phyloP scores from a whole-genome alignment of 2,329 filamentous ascomycete genomes.

The Escovopsis sp. region DNA sequence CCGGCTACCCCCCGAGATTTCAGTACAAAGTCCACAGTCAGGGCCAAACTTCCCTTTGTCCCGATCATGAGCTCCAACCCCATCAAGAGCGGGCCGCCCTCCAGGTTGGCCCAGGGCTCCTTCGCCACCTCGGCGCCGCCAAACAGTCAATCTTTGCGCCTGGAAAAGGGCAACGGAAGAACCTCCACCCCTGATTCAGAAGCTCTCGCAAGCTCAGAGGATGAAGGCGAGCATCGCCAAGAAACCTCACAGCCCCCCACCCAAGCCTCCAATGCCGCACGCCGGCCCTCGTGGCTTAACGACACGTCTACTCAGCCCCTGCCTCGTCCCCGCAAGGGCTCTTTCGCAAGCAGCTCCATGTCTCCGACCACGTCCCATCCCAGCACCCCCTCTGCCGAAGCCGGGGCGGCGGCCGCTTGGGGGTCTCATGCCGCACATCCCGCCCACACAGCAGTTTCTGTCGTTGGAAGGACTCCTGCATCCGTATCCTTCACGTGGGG shows the following conservation, averaged over 20 bases:
- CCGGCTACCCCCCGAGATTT: too few species aligned
- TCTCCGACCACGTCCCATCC: constrained; percentile 70
- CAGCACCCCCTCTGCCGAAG: constrained; percentile 59
- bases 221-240: constrained; percentile 61
- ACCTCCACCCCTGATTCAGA: constrained; percentile 90
- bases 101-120: constrained; percentile 35
- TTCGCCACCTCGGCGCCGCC: constrained; percentile 32
- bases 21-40: too few species aligned
- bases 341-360: constrained; percentile 62
- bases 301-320: constrained; percentile 52
- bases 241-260: constrained; percentile 31
- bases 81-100: constrained; percentile 33
- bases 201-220: constrained; percentile 84
- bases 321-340: constrained; percentile 55
- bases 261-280: constrained; percentile 46
- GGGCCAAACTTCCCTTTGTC: background rate
- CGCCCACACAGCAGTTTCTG: constrained; percentile 32
- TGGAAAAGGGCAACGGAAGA: constrained; percentile 64
- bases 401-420: constrained; percentile 34
- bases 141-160: constrained; percentile 47
- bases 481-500: constrained; percentile 52
- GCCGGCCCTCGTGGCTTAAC: constrained; percentile 74
- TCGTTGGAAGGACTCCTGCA: constrained; percentile 33
- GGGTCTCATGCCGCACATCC: constrained; percentile 12
- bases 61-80: constrained; percentile 36